These are phyloP conservation scores for Penicillium sp. DNA, from an alignment of 2,329 filamentous ascomycete genomes.

Conservation along the genomic window DNA sequence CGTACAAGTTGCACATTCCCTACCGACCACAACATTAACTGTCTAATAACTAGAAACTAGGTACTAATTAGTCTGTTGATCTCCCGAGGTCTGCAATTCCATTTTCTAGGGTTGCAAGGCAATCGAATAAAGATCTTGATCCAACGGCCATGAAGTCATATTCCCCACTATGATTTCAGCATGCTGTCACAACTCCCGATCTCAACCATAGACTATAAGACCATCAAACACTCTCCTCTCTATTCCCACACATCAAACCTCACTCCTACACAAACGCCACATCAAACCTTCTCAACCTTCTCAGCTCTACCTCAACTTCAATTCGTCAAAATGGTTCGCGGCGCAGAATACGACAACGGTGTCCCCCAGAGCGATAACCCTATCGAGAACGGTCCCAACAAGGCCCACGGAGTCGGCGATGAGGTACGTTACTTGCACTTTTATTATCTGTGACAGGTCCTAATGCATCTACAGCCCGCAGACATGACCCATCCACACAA, in stretches of 20 bases:
- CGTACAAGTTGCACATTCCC: too few species aligned
- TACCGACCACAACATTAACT: not conserved
- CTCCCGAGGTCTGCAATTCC: not conserved
- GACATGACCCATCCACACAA: conserved; percentile 31
- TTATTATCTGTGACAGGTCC: not conserved
- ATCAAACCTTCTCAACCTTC: not conserved
- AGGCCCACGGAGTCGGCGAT: conserved; percentile 35
- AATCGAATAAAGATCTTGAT: not conserved
- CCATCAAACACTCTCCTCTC: not conserved
- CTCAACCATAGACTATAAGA: not conserved
- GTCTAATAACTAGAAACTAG: not conserved
- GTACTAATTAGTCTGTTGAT: not conserved
- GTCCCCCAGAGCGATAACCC: conserved; percentile 40
- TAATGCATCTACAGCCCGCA: conserved; percentile 21
- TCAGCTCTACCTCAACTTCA: too few species aligned
- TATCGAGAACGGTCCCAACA: conserved; percentile 31
- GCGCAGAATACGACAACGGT: conserved; percentile 39
- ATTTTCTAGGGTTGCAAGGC: not conserved
- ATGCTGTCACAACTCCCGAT: conserved; percentile 24
- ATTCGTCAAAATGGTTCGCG: conserved; percentile 37
- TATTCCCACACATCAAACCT: not conserved
- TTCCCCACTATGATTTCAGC: conserved; percentile 31
- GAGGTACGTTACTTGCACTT: conserved; percentile 20
- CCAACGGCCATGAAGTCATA: conserved; percentile 28
- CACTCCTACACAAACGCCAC: not conserved